Evolutionary conservation across 352 stramenopile species (phyloP), one percentile per base, ranked within the genome.

Genomic region (Thalassiosira sp.): DNA sequence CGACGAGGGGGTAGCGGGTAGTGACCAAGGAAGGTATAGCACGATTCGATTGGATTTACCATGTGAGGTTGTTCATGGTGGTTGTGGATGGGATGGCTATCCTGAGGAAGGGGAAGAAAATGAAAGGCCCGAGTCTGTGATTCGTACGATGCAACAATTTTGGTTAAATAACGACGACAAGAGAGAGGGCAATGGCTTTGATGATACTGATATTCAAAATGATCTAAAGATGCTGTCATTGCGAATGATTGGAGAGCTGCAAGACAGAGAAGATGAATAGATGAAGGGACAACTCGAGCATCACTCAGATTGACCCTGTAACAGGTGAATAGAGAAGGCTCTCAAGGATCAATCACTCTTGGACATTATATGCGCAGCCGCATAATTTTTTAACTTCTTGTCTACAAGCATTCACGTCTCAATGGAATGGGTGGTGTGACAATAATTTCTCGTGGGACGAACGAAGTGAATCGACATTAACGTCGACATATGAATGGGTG

Each of bases 151-250:
- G 33, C 22, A 51, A 52, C 42, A 66, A 60, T 63, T 53, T 67
- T 74, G 66, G 57, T 10, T 37, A 37, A 80, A 73, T 16, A 10
- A 43, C 48, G n/a, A 40, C 15, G 27, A 53, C 33, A 37, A 33
- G 8, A n/a, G 0, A 35, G 28, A 68, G 45, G 18, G 11, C 11
- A 28, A 63, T 3, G 42, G 22, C n/a, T 86, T 88, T 63, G 59
- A 82, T 53, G 79, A 70, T 1, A 61, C 62, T 28, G 77, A 82
- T 66, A 84, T 89, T 59, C 27, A 56, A 20, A 42, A 66, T 37
- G 82, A 91, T 71, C 71, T 90, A 33, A 89, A 78, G 62, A 72
- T 81, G 31, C 45, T 91, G 27, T 86, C 76, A n/a, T 49, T 88
- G 31, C 45, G 70, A 58, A 78, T 89, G 22, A 18, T 65, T 27